These are phyloP conservation scores for Trichoderma asperelloides DNA, from an alignment of 495 filamentous ascomycete genomes.

Conservation along the genomic window DNA sequence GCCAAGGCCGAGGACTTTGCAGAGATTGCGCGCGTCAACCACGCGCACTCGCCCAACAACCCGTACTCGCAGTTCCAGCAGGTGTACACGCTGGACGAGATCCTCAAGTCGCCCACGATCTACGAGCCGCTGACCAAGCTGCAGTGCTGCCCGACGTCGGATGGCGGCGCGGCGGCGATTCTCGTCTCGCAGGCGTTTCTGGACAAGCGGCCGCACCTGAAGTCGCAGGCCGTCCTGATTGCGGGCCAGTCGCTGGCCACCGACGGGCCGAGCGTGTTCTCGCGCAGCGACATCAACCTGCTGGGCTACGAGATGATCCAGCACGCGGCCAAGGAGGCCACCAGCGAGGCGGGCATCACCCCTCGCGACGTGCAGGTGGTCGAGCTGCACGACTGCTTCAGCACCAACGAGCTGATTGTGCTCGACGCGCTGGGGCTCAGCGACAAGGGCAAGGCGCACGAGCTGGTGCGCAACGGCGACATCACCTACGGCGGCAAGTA, in stretches of 20 bases:
- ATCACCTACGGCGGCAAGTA: constrained; percentile 88
- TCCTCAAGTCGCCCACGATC: constrained; percentile 69
- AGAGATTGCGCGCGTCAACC: constrained; percentile 92
- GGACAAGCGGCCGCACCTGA: constrained; percentile 73
- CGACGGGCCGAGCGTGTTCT: constrained; percentile 68
- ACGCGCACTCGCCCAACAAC: constrained; percentile 82
- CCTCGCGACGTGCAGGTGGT: constrained; percentile 68
- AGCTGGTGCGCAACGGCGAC: constrained; percentile 78
- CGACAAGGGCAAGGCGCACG: constrained; percentile 76
- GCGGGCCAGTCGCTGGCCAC: constrained; percentile 84
- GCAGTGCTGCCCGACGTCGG: constrained; percentile 82
- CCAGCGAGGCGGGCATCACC: constrained; percentile 66
- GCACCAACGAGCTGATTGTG: constrained; percentile 83
- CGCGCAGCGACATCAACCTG: constrained; percentile 69
- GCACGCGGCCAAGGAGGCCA: constrained; percentile 54
- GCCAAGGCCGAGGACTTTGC: constrained; percentile 83
- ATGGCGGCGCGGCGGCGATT: constrained; percentile 84
- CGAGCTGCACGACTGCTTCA: constrained; percentile 97
- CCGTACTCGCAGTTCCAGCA: constrained; percentile 96
- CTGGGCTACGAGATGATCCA: constrained; percentile 82
- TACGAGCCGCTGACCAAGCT: constrained; percentile 55
- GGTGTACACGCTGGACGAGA: constrained; percentile 80
- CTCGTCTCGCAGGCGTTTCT: constrained; percentile 85
- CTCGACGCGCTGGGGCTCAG: constrained; percentile 80
- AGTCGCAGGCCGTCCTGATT: constrained; percentile 71